Base-by-base conservation (phyloP, 176 grass and related monocot species). In the Rhynchospora tenuis region DNA sequence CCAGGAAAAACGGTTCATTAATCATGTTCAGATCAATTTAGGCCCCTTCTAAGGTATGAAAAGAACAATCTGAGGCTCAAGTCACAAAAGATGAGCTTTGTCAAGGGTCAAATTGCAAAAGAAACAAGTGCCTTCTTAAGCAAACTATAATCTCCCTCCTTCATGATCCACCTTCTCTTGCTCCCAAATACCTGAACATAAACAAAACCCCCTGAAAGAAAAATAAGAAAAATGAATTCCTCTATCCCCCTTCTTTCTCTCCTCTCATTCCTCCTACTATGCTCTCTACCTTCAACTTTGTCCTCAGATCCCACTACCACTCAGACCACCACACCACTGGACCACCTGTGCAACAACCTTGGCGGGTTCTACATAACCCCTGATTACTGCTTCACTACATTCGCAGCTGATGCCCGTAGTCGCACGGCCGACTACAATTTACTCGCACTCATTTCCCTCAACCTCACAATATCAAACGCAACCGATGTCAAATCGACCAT, bases 281-380 rank as follows among this genome's bases (percentile, higher is more conserved):
- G 42, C 19, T 75, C 58, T 62, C 81, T 80, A 57, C 74, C 69
- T 69, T 46, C 43, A 7, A 55, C 66, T 45, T 50, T 67, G 63
- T 76, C 45, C 28, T 20, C 22, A 55, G 61, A 38, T 27, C 78
- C 58, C 26, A 59, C 60, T 52, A 14, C 82, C 75, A 85, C 12
- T 46, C 19, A 54, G 22, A 76, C 31, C 7, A 75, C 80, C 10
- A 68, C 60, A 33, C 80, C 80, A 13, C 16, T 82, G 52, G 80
- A 82, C 15, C 80, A 82, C 80, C 24, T 85, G 9, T 85, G 83
- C 70, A 75, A 75, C 54, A 73, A 75, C 70, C 69, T 85, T 20
- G 83, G 83, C 5, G 83, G 72, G 22, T 85, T 85, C 83, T 85
- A 85, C 31, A n/a, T 85, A 46, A 85, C 68, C 17, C 83, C 67